Base-by-base conservation (phyloP, 2,329 filamentous ascomycete species). In the Fusarium succisae region DNA sequence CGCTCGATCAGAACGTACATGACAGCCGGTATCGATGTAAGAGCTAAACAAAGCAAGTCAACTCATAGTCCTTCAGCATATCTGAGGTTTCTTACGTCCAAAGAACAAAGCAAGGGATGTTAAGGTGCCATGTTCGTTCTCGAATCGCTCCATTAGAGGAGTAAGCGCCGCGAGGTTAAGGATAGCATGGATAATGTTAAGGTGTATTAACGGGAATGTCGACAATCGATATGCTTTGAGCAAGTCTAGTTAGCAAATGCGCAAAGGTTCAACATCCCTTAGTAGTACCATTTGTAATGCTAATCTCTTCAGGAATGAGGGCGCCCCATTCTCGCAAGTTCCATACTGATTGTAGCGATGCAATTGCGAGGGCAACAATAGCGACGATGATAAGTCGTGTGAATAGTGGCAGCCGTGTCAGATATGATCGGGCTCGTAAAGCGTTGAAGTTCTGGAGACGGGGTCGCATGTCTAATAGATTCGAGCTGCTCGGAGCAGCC, bases 101-200 rank as follows among this genome's bases (percentile, higher is more conserved):
- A 96, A 90, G 82, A 98, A 98, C 59, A 98, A 87, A 41, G 94
- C 90, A 72, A 97, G 82, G n/a, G 94, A 93, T 32, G 94, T 94
- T 79, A 98, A 86, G 13, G 96, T 98, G 59, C 96, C 96, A 82
- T 97, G 91, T 82, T 98, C 96, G 71, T 90, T 89, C 85, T 99
- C 96, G 82, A 98, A 99, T 70, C 95, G 90, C 83, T 98, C 96
- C 81, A 99, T 85, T 58, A 99, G 86, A n/a, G 96, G 96, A 44
- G 92, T 91, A 72, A 98, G 82, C 28, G 94, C 93, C 72, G 97
- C 59, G 30, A 94, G 82, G 83, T 98, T 98, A 80, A 97, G 85
- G 60, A 95, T 79, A 70, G 92, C 88, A 83, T 98, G 96, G 77
- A 98, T 86, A 81, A 97, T 88, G 77, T 92, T 93, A 50, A 91